Evolutionary conservation across 805 yeast species (phyloP).

Genomic region (Ascoidea rubescens): DNA sequence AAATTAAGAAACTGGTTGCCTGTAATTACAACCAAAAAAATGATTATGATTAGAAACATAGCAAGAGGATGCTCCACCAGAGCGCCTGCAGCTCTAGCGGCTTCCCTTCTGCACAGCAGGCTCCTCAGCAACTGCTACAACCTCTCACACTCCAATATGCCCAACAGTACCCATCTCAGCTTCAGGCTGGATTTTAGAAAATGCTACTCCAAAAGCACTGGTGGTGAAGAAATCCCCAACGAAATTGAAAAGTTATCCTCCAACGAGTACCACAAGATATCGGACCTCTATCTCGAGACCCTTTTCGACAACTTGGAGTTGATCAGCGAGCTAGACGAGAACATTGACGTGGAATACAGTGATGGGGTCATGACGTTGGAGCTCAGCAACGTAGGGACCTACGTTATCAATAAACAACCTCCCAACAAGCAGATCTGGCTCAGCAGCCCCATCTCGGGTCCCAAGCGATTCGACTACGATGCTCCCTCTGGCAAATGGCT

Average conservation of each 20-base stretch:
- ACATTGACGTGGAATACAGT: conserved; percentile 62
- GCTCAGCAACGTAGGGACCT: conserved; percentile 62
- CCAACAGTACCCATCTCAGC: no score
- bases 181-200: neutral
- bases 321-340: conserved; percentile 35
- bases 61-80: no score
- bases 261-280: conserved; percentile 44
- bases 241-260: conserved; percentile 33
- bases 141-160: no score
- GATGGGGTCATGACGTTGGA: conserved; percentile 76
- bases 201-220: conserved; percentile 22
- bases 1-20: no score
- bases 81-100: no score
- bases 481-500: conserved; percentile 52
- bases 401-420: conserved; percentile 93
- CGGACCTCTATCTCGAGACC: conserved; percentile 59
- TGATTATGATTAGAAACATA: no score
- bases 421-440: conserved; percentile 97
- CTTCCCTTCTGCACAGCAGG: no score
- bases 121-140: no score
- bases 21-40: no score
- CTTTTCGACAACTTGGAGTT: conserved; percentile 55
- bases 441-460: conserved; percentile 87
- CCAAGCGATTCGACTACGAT: conserved; percentile 66
- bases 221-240: conserved; percentile 38